Base-by-base conservation (phyloP, 192 early-diverging fungal genomes). In the Umbelopsis sp. region DNA sequence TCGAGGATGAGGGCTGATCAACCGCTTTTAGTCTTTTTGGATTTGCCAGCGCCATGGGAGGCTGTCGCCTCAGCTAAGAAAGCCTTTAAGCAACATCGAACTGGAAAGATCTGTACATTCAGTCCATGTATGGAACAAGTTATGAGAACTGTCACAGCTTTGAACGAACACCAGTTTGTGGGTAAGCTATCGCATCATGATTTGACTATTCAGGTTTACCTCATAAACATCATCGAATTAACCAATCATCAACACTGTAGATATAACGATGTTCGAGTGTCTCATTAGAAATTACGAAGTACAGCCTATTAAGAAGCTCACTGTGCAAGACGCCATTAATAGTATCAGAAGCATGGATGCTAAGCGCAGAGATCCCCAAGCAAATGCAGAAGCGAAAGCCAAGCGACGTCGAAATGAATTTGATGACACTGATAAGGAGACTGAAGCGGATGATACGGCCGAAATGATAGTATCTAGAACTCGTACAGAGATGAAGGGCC, bases 101-200 rank as follows among this genome's bases (percentile, higher is more conserved):
- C 92, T 44, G 96, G 96, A 20, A 85, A 91, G 46, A 91, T 99
- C 15, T 98, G 97, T 73, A 91, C 90, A 49, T 99, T 99, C 77
- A 95, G 93, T 70, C 97, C 97, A 4, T 97, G 95, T 64, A 94
- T 98, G 47, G 97, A 99, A 75, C 97, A 99, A 76, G 95, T 99
- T 33, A 87, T 91, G 64, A 81, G 85, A 49, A 95, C 95, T 12
- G 90, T 89, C 4, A 72, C 81, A 25, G 90, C 90, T 21, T 78
- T 99, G 66, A 86, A 90, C 23, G 89, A 95, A 46, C 80, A 91
- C 64, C 92, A 93, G 5, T 98, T 97, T 80, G 84, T 91, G n/a
- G 92, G 93, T 85, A 81, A 68, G 78, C 48, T 41, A 10, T 55
- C 22, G 21, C 21, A 2, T 9, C 47, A 45, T n/a, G 15, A 41